These are phyloP conservation scores for Monosporascus sp. DNA, from an alignment of 2,329 filamentous ascomycete species.

Conservation along the genomic window DNA sequence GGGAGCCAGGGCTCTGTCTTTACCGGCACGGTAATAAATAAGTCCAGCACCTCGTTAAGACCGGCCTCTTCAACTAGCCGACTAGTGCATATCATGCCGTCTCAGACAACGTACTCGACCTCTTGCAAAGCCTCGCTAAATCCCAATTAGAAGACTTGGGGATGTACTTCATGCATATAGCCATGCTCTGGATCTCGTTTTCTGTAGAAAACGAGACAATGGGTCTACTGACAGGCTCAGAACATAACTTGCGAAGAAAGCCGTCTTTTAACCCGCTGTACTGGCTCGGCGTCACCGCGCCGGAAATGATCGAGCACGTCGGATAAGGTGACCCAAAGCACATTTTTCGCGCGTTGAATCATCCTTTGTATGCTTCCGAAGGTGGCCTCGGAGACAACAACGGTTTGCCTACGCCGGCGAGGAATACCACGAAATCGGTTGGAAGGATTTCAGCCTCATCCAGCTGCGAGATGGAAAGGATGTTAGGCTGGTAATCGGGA, in stretches of 20 bases:
- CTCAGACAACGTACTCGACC: slow-evolving; percentile 4
- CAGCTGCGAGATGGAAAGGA: neutral
- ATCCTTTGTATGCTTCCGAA: neutral
- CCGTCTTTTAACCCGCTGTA: slow-evolving; percentile 1
- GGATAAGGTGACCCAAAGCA: slow-evolving; percentile 7
- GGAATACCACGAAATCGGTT: neutral
- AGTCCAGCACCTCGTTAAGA: neutral
- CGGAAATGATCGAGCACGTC: neutral
- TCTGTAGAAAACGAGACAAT: slow-evolving; percentile 5
- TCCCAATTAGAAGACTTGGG: neutral
- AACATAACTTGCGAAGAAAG: slow-evolving; percentile 2
- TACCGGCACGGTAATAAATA: neutral
- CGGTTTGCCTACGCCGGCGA: neutral
- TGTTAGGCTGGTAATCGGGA: neutral
- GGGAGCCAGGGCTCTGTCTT: slow-evolving; percentile 1
- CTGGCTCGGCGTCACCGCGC: neutral
- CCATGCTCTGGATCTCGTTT: neutral
- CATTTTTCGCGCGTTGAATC: neutral
- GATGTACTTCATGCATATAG: neutral
- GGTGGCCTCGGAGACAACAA: neutral
- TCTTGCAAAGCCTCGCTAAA: neutral
- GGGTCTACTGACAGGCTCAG: slow-evolving; percentile 1
- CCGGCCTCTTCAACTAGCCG: neutral
- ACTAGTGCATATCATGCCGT: slow-evolving; percentile 1
- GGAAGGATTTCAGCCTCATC: neutral